Percentiles rank a stretch among this genome's conserved stretches.
These are phyloP conservation scores for Fusarium redolens DNA, from an alignment of 2,329 filamentous ascomycete genomes.

Conservation along the genomic window DNA sequence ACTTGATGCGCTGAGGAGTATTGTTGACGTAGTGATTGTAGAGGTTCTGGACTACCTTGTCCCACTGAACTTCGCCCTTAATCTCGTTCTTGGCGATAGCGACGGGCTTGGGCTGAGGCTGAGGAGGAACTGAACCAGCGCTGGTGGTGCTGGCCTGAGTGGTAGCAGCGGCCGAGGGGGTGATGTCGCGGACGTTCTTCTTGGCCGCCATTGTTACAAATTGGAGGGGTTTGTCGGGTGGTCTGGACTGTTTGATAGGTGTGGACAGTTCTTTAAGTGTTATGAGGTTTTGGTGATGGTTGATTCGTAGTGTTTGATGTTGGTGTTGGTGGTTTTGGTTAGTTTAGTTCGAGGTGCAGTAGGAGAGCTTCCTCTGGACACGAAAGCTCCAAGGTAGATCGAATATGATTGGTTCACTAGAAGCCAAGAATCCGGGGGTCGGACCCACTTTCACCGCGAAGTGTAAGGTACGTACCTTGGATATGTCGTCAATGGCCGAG, in stretches of 20 bases:
- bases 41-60: conserved; percentile 75
- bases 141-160: conserved; percentile 47
- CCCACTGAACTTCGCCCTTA: conserved; percentile 53
- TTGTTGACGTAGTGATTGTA: conserved; percentile 81
- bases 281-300: conserved; percentile 17
- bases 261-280: conserved; percentile 6
- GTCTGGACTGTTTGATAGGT: conserved; percentile 3
- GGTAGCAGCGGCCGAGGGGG: conserved; percentile 50
- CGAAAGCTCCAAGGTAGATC: conserved; percentile 51
- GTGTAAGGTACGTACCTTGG: conserved; percentile 5
- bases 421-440: conserved; percentile 22
- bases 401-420: conserved; percentile 48
- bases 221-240: not conserved
- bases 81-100: conserved; percentile 37
- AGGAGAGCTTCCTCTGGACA: conserved; percentile 48
- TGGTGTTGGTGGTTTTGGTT: conserved; percentile 16
- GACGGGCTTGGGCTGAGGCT: conserved; percentile 35
- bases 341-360: conserved; percentile 24
- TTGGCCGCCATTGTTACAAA: conserved; percentile 61
- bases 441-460: conserved; percentile 1
- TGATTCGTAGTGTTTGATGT: conserved; percentile 14
- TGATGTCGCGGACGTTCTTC: conserved; percentile 53
- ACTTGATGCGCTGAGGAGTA: conserved; percentile 90
- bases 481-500: conserved; percentile 35
- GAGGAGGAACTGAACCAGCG: conserved; percentile 42